Percentiles rank a stretch among this genome's conserved stretches.
Conservation (phyloP, 345 rosid genomes). For the Brassica incana region DNA sequence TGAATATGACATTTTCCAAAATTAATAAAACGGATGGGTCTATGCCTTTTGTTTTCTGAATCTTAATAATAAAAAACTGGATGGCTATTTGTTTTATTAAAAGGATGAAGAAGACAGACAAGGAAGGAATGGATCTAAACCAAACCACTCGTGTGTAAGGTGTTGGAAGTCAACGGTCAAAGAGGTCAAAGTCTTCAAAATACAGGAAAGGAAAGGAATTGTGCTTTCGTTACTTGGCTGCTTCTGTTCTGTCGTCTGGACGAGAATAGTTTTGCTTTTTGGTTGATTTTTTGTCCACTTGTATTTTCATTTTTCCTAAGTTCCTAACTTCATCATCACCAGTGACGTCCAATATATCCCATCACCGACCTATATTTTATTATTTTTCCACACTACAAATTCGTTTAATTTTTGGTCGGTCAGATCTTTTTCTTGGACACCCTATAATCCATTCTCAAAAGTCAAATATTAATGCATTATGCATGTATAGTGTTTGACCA, state of each 20-base stretch:
- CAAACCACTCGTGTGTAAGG: slow-evolving; percentile 32
- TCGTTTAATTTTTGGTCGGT: slow-evolving; percentile 18
- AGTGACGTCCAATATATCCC: slow-evolving; percentile 1
- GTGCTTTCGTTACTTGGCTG: slow-evolving; percentile 19
- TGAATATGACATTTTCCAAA: not conserved
- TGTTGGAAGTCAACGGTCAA: slow-evolving; percentile 35
- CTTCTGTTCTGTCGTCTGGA: slow-evolving; percentile 9
- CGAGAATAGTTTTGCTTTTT: slow-evolving; percentile 15
- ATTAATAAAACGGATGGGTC: slow-evolving; percentile 16
- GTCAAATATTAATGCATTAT: not conserved
- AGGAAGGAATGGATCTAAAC: slow-evolving; percentile 3
- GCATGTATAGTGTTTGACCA: not conserved
- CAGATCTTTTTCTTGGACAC: not conserved
- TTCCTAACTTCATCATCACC: slow-evolving; percentile 16
- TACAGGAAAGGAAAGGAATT: slow-evolving; percentile 27
- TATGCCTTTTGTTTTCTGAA: not conserved
- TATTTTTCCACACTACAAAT: not conserved
- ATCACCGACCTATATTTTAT: slow-evolving; percentile 29
- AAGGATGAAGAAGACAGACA: slow-evolving; percentile 1
- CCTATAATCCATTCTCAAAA: not conserved
- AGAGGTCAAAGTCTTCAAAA: slow-evolving; percentile 35
- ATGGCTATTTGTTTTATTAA: not conserved
- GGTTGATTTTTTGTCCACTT: slow-evolving; percentile 18
- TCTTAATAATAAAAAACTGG: not conserved
- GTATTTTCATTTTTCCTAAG: not conserved